phyloP scores from a whole-genome alignment of 495 filamentous ascomycete species.

The Penicillium angulare region DNA sequence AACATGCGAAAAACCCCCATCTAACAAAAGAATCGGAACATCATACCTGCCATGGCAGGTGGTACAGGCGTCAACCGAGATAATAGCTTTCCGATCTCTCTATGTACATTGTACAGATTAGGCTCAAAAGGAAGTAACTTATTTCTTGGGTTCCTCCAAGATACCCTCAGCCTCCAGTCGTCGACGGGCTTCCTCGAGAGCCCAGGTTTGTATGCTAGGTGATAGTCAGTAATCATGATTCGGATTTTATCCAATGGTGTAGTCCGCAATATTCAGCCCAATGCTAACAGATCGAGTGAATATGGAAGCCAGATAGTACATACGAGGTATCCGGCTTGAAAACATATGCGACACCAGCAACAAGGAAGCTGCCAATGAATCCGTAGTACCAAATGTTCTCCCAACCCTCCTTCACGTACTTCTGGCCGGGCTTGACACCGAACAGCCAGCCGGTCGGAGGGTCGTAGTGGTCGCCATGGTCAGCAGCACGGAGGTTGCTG shows the following conservation, averaged over 20 bases:
- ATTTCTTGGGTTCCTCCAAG: slow-evolving; percentile 67
- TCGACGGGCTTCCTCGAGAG: slow-evolving; percentile 90
- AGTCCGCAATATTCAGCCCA: neutral
- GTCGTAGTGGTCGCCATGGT: slow-evolving; percentile 81
- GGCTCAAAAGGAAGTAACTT: slow-evolving; percentile 20
- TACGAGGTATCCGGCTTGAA: slow-evolving; percentile 99
- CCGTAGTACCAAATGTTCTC: slow-evolving; percentile 85
- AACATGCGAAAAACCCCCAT: slow-evolving; percentile 38
- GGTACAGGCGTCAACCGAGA: slow-evolving; percentile 33
- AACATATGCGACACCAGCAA: slow-evolving; percentile 79
- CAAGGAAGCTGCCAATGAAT: slow-evolving; percentile 77
- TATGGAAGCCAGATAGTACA: slow-evolving; percentile 38
- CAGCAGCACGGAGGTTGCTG: slow-evolving; percentile 41
- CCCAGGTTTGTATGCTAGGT: slow-evolving; percentile 96
- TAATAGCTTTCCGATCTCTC: slow-evolving; percentile 37
- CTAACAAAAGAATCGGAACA: slow-evolving; percentile 38
- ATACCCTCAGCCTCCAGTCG: slow-evolving; percentile 94
- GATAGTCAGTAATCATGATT: slow-evolving; percentile 22
- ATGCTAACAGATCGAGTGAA: neutral
- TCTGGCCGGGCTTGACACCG: slow-evolving; percentile 87
- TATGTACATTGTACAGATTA: slow-evolving; percentile 50
- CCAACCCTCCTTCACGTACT: slow-evolving; percentile 95
- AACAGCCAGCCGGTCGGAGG: slow-evolving; percentile 89
- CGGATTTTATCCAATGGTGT: neutral
- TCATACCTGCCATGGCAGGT: slow-evolving; percentile 35